These are phyloP conservation scores for Eutrema yunnanense DNA, from an alignment of 345 rosid genomes.

Conservation along the genomic window DNA sequence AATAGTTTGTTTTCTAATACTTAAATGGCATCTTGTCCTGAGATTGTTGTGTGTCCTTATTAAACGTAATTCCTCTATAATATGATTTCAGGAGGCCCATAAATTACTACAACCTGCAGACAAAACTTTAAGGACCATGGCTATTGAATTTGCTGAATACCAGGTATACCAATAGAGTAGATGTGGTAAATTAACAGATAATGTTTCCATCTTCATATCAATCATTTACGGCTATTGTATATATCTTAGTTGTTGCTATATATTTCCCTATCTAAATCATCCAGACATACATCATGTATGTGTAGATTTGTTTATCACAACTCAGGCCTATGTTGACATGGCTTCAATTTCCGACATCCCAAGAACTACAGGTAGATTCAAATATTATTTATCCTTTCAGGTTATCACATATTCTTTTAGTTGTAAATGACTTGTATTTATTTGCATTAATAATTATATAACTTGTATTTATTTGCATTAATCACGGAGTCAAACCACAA, in stretches of 20 bases:
- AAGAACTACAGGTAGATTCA: constrained; percentile 72
- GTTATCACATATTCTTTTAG: neutral
- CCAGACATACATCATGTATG: constrained; percentile 59
- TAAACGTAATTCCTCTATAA: neutral
- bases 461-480: neutral
- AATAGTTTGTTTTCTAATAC: neutral
- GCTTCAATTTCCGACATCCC: constrained; percentile 90
- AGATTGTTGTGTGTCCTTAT: neutral
- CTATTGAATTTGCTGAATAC: constrained; percentile 96
- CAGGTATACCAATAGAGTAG: constrained; percentile 48
- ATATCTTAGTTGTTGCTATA: neutral
- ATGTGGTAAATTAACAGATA: neutral
- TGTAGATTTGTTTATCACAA: constrained; percentile 83
- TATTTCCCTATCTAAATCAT: constrained; percentile 5
- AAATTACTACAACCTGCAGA: constrained; percentile 94
- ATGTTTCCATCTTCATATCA: constrained; percentile 5
- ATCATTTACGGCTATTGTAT: neutral
- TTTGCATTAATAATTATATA: neutral
- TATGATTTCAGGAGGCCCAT: constrained; percentile 73
- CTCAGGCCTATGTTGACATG: constrained; percentile 85
- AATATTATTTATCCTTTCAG: neutral
- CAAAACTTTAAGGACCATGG: constrained; percentile 87
- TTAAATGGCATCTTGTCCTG: constrained; percentile 1
- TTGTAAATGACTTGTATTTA: neutral
- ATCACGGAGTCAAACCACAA: too few species aligned